These are phyloP conservation scores for Chenopodium suecicum DNA, from an alignment of 148 eudicot species.

Conservation along the genomic window DNA sequence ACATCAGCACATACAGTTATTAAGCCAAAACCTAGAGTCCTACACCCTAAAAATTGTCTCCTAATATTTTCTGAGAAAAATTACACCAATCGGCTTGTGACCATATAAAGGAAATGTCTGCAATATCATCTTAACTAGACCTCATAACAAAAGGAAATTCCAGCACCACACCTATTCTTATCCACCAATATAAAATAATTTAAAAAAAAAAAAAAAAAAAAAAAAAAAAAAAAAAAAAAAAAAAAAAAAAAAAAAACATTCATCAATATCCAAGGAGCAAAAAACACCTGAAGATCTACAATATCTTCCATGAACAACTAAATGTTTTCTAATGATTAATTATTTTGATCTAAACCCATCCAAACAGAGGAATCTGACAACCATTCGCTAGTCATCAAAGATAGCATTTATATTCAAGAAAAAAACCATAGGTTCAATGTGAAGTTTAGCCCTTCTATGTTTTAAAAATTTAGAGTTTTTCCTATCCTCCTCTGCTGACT, in stretches of 20 bases:
- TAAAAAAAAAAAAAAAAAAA: too few relatives aligned
- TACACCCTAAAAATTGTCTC: too few relatives aligned
- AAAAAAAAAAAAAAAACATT: too few relatives aligned
- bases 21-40: too few relatives aligned
- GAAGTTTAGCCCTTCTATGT: neutral
- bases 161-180: neutral
- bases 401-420: too few relatives aligned
- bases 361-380: neutral
- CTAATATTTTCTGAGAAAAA: too few relatives aligned
- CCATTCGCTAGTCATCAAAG: neutral
- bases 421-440: neutral
- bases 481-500: neutral
- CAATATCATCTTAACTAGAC: too few relatives aligned
- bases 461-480: too few relatives aligned
- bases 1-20: too few relatives aligned
- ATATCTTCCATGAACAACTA: neutral
- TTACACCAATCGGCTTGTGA: neutral
- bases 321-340: neutral
- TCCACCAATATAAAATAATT: too few relatives aligned
- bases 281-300: too few relatives aligned
- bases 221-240: too few relatives aligned
- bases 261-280: neutral
- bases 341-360: neutral
- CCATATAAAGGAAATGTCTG: neutral
- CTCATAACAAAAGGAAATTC: neutral